Percentiles rank a stretch among this genome's conserved stretches.
These are phyloP conservation scores for Juncus effusus DNA, from an alignment of 176 grass and related monocot genomes.

Conservation along the genomic window DNA sequence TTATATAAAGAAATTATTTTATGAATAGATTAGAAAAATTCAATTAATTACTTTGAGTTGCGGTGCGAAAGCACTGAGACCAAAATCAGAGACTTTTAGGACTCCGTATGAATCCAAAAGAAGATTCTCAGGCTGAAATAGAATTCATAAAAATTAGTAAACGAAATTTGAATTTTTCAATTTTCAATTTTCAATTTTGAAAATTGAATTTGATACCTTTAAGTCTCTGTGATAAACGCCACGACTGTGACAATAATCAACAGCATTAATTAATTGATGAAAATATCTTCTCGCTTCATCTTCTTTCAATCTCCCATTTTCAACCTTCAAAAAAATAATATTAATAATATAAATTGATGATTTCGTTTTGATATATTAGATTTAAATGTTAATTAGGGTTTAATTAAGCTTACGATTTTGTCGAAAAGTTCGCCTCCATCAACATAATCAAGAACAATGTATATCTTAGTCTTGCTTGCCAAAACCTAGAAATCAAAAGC, in stretches of 20 bases:
- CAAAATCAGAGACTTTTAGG: conserved; percentile 96
- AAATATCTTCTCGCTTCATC: conserved; percentile 92
- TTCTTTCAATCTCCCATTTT: conserved; percentile 61
- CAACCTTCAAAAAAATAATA: conserved; percentile 44
- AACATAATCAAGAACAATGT: conserved; percentile 97
- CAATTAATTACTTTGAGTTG: conserved; percentile 59
- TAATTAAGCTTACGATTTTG: conserved; percentile 70
- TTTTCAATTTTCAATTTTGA: neutral
- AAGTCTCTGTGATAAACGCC: conserved; percentile 95
- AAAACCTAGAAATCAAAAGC: conserved; percentile 55
- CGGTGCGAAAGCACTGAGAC: conserved; percentile 75
- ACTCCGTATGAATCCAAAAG: conserved; percentile 76
- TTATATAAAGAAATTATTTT: neutral
- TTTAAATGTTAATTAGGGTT: neutral
- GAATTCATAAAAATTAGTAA: conserved; percentile 26
- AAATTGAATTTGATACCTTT: conserved; percentile 45
- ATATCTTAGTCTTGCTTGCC: conserved; percentile 95
- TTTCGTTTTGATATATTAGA: conserved; percentile 8
- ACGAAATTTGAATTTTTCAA: neutral
- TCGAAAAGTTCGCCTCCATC: conserved; percentile 95
- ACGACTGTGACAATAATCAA: conserved; percentile 93
- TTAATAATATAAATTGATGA: neutral
- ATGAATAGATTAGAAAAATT: conserved; percentile 15
- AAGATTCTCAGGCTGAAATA: conserved; percentile 90
- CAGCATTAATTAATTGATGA: conserved; percentile 96